Percentiles rank a stretch among this genome's conserved stretches.
Evolutionary conservation across 345 rosid species (phyloP).

Genomic region (Gynandropsis gynandra): DNA sequence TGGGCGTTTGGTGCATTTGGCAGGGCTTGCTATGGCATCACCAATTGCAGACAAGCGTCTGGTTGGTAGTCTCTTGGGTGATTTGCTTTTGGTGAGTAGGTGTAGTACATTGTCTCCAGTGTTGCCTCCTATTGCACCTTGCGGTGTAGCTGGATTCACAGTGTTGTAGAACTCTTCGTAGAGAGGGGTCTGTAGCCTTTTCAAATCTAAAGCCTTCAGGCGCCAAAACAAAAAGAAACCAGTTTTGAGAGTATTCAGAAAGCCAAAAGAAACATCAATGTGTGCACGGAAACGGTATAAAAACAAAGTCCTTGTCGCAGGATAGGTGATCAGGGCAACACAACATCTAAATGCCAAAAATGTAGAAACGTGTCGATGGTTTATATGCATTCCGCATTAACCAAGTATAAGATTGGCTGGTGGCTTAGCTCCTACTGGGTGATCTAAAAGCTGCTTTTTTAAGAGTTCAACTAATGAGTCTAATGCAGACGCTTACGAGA

Average conservation of each 20-base stretch:
- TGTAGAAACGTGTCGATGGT: neutral
- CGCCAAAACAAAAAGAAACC: neutral
- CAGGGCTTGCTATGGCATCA: constrained; percentile 39
- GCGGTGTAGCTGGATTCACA: constrained; percentile 43
- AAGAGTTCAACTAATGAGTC: constrained; percentile 6
- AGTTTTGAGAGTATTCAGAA: constrained; percentile 8
- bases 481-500: constrained; percentile 1
- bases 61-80: constrained; percentile 64
- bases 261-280: constrained; percentile 9
- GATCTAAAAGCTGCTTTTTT: neutral
- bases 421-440: neutral
- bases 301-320: constrained; percentile 1
- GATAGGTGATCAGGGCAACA: neutral
- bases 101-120: constrained; percentile 42
- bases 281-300: neutral
- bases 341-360: neutral
- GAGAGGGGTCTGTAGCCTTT: constrained; percentile 73
- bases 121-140: constrained; percentile 33
- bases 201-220: constrained; percentile 69
- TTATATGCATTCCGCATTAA: neutral
- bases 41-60: constrained; percentile 60
- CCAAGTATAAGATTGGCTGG: neutral
- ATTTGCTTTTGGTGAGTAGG: constrained; percentile 73
- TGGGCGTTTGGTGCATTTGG: constrained; percentile 25
- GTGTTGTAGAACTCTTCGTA: constrained; percentile 80